Evolutionary conservation across 768 basidiomycete genomes (phyloP), one percentile per base, ranked within the genome.

Genomic region (Boletus rufocinnamomeus): DNA sequence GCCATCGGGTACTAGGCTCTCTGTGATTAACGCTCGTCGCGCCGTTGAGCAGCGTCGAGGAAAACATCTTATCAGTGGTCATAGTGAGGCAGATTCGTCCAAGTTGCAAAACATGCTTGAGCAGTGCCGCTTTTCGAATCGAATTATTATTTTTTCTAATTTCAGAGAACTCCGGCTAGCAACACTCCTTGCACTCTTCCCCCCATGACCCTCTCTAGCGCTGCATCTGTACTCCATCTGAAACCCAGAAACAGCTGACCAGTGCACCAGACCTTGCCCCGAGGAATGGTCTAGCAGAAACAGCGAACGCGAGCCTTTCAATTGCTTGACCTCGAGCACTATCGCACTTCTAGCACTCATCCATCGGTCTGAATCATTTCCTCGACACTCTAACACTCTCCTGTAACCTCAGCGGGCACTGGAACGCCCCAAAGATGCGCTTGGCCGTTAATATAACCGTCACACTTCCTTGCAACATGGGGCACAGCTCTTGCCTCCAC

Each of bases 111-210:
- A 54, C 62, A 23, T 47, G 63, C 50, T 28, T 27, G 50, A 44
- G 52, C 43, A 57, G 59, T 43, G 49, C 57, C 37, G 54, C 59
- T 61, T 70, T 72, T 66, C 61, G 62, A 72, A 58, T 57, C 57
- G 70, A 70, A 72, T 68, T 72, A 64, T 69, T 71, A 63, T 64
- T 62, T 61, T 66, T 66, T 63, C 45, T 55, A 65, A 66, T 71
- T 70, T 65, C 62, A 70, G 57, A 61, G 58, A 68, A 72, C 60
- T 62, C 67, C 63, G 65, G 66, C 63, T 71, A 63, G 52, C 43
- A 63, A 69, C 54, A 60, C 63, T 67, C 63, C 66, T 72, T 71
- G 57, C 52, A 59, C 59, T 70, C 66, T 43, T 68, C 56, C 65
- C 59, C 56, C 52, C 70, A 72, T 67, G 69, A 59, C 61, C 60